Evolutionary conservation across 2,329 filamentous ascomycete genomes (phyloP).

Genomic region (Colletotrichum liriopes): DNA sequence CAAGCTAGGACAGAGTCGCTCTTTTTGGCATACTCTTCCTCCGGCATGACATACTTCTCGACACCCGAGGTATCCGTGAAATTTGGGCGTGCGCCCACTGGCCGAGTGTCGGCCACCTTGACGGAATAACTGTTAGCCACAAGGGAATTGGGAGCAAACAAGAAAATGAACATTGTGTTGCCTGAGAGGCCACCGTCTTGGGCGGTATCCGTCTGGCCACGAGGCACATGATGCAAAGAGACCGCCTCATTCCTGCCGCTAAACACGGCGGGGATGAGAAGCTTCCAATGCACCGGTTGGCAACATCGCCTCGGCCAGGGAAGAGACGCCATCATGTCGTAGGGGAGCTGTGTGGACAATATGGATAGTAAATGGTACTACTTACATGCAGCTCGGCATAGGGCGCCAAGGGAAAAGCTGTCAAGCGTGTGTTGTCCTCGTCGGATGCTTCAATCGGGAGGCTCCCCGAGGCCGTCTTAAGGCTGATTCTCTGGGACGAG

Average conservation of each 20-base stretch:
- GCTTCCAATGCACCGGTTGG: conserved; percentile 5
- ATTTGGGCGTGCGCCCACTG: conserved; percentile 81
- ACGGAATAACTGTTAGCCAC: conserved; percentile 1
- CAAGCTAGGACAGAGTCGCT: conserved; percentile 92
- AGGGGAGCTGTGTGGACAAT: neutral
- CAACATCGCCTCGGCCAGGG: neutral
- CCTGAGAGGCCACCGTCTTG: neutral
- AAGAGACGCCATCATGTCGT: neutral
- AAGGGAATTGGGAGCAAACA: neutral
- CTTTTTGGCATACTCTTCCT: conserved; percentile 87
- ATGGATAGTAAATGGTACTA: conserved; percentile 48
- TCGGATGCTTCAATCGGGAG: conserved; percentile 78
- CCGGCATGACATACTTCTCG: conserved; percentile 92
- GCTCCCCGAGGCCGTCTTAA: conserved; percentile 76
- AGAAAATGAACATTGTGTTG: neutral
- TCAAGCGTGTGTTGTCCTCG: conserved; percentile 79
- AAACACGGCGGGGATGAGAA: conserved; percentile 23
- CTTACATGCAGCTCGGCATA: conserved; percentile 88
- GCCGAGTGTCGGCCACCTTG: conserved; percentile 86
- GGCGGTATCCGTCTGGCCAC: neutral
- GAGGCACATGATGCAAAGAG: neutral
- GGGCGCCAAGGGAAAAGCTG: conserved; percentile 76
- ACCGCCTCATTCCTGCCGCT: neutral
- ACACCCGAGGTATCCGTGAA: conserved; percentile 86
- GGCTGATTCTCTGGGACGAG: conserved; percentile 79